phyloP scores from a whole-genome alignment of 768 basidiomycete species.

The Mycena vulgaris region DNA sequence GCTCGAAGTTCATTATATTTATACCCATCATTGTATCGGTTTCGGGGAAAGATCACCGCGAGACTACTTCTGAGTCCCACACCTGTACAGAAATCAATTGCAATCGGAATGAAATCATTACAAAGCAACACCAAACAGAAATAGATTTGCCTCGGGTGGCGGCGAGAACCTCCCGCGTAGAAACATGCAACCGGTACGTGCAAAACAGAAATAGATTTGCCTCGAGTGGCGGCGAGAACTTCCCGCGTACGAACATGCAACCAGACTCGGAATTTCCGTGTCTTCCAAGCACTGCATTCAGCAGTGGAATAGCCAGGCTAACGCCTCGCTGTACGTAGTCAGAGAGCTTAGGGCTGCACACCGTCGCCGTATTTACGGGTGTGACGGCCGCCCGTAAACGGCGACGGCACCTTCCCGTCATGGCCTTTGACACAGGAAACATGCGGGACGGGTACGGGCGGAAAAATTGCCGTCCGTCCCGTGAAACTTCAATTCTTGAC shows the following conservation, averaged over 20 bases:
- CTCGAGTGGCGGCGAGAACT: constrained; percentile 14
- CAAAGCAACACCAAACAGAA: background rate
- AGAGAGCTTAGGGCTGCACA: no score
- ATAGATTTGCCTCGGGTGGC: background rate
- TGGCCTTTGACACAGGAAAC: no score
- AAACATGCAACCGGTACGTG: background rate
- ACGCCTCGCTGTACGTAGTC: constrained; percentile 18
- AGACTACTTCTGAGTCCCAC: constrained; percentile 23
- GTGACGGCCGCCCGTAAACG: no score
- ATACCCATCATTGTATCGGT: constrained; percentile 8
- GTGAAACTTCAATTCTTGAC: no score
- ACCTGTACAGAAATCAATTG: constrained; percentile 18
- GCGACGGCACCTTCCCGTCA: no score
- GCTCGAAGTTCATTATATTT: constrained; percentile 19
- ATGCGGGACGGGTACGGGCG: no score
- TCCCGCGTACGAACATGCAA: constrained; percentile 3
- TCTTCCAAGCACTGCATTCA: constrained; percentile 13
- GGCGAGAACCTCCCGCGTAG: constrained; percentile 17
- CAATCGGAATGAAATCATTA: constrained; percentile 16
- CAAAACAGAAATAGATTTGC: constrained; percentile 12
- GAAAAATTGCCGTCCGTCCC: no score
- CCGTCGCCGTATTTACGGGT: no score
- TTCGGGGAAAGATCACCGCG: constrained; percentile 22
- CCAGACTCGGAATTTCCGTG: constrained; percentile 15
- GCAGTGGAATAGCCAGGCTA: background rate